A percentile compares a stretch with the other conserved stretches of the same genome.
phyloP scores from a whole-genome alignment of 2,329 filamentous ascomycete species.

The Aureobasidium lini region DNA sequence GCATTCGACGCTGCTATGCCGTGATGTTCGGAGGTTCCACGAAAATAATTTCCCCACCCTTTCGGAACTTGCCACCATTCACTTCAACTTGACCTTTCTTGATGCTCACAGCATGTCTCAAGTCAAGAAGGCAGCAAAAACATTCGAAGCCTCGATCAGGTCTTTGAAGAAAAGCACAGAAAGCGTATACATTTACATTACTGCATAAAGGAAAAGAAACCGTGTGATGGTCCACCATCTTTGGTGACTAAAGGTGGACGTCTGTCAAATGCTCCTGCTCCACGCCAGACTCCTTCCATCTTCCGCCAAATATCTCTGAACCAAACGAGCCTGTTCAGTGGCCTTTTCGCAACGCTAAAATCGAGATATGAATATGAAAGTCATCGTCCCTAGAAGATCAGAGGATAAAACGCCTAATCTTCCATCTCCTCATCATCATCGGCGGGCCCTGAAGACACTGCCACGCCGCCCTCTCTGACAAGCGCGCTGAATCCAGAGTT shows the following conservation, averaged over 20 bases:
- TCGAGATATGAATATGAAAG: neutral
- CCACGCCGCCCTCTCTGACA: constrained; percentile 17
- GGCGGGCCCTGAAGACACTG: constrained; percentile 14
- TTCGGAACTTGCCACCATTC: constrained; percentile 3
- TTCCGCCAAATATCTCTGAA: neutral
- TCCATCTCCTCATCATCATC: constrained; percentile 18
- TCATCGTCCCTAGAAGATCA: too few relatives aligned
- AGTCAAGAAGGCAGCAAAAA: too few relatives aligned
- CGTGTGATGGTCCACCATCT: neutral
- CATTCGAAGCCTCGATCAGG: neutral
- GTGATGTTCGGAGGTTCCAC: constrained; percentile 4
- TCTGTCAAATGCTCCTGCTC: neutral
- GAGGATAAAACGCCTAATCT: neutral
- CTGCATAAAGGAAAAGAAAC: neutral
- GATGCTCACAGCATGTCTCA: neutral
- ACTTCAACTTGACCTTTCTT: neutral
- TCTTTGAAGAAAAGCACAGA: neutral
- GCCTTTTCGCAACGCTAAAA: neutral
- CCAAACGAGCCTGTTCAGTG: neutral
- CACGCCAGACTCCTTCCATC: neutral
- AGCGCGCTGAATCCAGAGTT: constrained; percentile 27
- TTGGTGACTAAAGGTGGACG: neutral
- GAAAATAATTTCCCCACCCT: constrained; percentile 9
- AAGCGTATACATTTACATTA: constrained; percentile 9
- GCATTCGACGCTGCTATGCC: neutral